These are phyloP conservation scores for Rubus parviflorus DNA, from an alignment of 306 rosid species.

Conservation along the genomic window DNA sequence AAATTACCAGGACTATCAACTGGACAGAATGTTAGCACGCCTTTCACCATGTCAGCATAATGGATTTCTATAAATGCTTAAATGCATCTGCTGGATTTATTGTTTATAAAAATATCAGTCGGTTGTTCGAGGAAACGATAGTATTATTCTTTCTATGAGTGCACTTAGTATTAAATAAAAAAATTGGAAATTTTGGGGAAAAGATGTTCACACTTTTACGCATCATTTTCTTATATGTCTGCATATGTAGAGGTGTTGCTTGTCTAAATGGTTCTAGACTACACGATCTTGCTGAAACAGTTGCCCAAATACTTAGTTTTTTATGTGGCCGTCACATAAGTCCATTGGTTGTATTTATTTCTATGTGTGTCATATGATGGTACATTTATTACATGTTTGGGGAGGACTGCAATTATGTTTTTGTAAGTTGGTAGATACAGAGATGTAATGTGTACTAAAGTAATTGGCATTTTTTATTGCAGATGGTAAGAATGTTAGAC, in stretches of 20 bases:
- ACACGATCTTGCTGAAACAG: slow-evolving; percentile 7
- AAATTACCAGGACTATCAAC: slow-evolving; percentile 5
- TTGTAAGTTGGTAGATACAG: neutral
- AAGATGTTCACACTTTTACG: neutral
- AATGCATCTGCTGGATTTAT: too few species aligned
- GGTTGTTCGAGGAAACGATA: neutral
- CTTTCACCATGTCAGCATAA: neutral
- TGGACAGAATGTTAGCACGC: neutral
- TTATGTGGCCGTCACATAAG: neutral
- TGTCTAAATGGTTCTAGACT: neutral
- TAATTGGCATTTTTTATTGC: slow-evolving; percentile 35
- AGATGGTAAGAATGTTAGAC: slow-evolving; percentile 99
- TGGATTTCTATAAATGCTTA: neutral
- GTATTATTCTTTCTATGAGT: neutral
- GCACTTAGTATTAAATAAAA: neutral
- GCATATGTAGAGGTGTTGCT: neutral
- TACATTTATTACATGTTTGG: neutral
- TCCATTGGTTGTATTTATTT: neutral
- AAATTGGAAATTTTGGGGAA: neutral
- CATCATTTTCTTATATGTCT: neutral
- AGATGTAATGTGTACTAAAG: slow-evolving; percentile 21
- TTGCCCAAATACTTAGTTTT: neutral
- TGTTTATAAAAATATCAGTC: neutral
- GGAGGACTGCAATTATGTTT: neutral
- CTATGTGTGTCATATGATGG: neutral